Percentiles rank a stretch among this genome's conserved stretches.
Conservation (phyloP, 176 grass and related monocot genomes). For the sorghum (Sorghum bicolor) region DNA sequence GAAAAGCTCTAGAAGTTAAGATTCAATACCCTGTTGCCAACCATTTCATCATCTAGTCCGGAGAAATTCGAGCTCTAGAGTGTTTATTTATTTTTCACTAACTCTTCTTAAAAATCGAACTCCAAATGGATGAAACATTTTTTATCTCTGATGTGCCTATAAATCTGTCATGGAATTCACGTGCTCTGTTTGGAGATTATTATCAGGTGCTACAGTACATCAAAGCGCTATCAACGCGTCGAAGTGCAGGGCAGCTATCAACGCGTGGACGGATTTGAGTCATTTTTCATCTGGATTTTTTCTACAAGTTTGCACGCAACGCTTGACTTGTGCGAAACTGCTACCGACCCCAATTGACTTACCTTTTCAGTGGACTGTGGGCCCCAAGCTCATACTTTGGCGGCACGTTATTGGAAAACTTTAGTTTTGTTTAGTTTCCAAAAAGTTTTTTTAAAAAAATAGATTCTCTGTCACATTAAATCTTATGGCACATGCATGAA, state of each 20-base stretch:
- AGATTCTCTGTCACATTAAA: too few relatives aligned
- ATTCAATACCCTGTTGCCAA: too few relatives aligned
- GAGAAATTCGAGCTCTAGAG: too few relatives aligned
- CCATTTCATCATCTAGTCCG: too few relatives aligned
- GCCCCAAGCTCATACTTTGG: not conserved
- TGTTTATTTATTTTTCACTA: too few relatives aligned
- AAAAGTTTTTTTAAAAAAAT: too few relatives aligned
- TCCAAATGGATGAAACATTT: not conserved
- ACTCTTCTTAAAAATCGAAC: not conserved
- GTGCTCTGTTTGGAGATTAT: not conserved
- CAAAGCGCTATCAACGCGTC: too few relatives aligned
- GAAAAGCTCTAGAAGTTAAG: too few relatives aligned
- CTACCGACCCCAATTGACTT: conserved; percentile 22
- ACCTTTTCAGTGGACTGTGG: not conserved
- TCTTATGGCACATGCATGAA: too few relatives aligned
- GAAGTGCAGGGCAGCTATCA: not conserved
- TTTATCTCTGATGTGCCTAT: not conserved
- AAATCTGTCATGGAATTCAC: not conserved
- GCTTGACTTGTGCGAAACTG: conserved; percentile 20
- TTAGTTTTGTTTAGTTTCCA: too few relatives aligned
- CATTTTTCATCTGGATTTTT: not conserved
- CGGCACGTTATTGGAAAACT: conserved; percentile 1
- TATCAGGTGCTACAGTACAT: not conserved
- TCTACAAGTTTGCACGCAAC: conserved; percentile 15
- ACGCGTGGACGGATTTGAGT: not conserved